Percentiles rank a stretch among this genome's conserved stretches.
phyloP scores from a whole-genome alignment of 257 asterid species.

The Solanum ossicruentum region DNA sequence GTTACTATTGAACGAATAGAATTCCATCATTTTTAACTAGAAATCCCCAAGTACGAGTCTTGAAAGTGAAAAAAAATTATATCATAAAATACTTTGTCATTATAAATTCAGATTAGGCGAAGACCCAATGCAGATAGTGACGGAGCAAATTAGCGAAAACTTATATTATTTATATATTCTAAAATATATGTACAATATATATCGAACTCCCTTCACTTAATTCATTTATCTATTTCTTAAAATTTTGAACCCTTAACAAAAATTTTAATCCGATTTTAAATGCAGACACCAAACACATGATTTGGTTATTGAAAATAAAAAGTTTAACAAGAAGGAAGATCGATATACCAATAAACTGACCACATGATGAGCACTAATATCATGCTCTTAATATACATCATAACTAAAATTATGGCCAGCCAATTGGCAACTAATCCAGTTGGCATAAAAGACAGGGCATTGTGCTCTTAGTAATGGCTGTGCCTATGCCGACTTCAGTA shows the following conservation, averaged over 20 bases:
- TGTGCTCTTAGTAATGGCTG: background rate
- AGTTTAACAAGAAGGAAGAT: background rate
- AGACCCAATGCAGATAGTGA: background rate
- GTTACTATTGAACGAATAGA: background rate
- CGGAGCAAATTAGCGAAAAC: too few species aligned
- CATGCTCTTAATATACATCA: background rate
- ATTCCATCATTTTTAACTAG: background rate
- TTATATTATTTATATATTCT: too few species aligned
- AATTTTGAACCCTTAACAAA: too few species aligned
- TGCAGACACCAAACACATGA: background rate
- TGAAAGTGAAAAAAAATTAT: background rate
- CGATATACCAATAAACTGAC: background rate
- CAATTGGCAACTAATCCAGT: background rate
- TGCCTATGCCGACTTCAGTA: background rate
- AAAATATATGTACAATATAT: too few species aligned
- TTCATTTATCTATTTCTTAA: too few species aligned
- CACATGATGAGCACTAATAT: background rate
- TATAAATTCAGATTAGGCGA: rapidly evolving
- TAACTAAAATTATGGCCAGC: background rate
- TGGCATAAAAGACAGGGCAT: background rate
- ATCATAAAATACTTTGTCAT: background rate
- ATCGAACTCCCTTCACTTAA: too few species aligned
- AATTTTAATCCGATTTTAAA: too few species aligned
- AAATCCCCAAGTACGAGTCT: background rate
- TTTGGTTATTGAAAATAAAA: background rate